Evolutionary conservation across 2,329 filamentous ascomycete genomes (phyloP).

Genomic region (Balansia obtecta): DNA sequence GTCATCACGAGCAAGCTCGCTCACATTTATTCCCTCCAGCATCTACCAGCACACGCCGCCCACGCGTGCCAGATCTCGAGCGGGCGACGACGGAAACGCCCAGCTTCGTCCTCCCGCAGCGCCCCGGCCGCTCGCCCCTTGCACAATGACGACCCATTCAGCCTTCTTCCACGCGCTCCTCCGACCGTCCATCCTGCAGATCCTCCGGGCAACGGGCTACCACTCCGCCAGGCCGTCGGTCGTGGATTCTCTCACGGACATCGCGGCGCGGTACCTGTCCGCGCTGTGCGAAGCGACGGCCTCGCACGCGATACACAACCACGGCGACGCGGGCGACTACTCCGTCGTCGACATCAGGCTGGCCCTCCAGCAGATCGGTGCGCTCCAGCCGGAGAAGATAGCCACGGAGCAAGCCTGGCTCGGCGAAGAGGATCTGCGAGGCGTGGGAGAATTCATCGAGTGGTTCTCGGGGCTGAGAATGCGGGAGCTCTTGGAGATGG

Average conservation of each 20-base stretch:
- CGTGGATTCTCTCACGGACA: conserved; percentile 76
- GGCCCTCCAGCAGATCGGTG: conserved; percentile 71
- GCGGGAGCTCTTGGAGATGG: conserved; percentile 70
- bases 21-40: background rate
- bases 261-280: conserved; percentile 69
- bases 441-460: conserved; percentile 62
- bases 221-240: conserved; percentile 71
- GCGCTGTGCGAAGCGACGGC: conserved; percentile 63
- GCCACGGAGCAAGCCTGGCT: conserved; percentile 55
- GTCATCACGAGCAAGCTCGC: conserved; percentile 8
- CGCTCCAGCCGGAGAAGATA: conserved; percentile 56
- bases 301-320: conserved; percentile 56
- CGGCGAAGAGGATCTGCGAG: conserved; percentile 64
- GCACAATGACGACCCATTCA: conserved; percentile 32
- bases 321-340: conserved; percentile 38
- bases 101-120: background rate
- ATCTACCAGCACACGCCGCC: background rate
- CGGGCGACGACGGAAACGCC: background rate
- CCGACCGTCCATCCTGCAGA: conserved; percentile 78
- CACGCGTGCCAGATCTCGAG: too few species aligned
- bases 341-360: conserved; percentile 66
- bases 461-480: conserved; percentile 70
- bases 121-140: background rate
- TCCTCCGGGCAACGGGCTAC: conserved; percentile 83
- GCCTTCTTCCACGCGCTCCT: conserved; percentile 62